Percentiles rank a stretch among this genome's conserved stretches.
phyloP scores from a whole-genome alignment of 2,329 filamentous ascomycete species.

The Xylaria multiplex region DNA sequence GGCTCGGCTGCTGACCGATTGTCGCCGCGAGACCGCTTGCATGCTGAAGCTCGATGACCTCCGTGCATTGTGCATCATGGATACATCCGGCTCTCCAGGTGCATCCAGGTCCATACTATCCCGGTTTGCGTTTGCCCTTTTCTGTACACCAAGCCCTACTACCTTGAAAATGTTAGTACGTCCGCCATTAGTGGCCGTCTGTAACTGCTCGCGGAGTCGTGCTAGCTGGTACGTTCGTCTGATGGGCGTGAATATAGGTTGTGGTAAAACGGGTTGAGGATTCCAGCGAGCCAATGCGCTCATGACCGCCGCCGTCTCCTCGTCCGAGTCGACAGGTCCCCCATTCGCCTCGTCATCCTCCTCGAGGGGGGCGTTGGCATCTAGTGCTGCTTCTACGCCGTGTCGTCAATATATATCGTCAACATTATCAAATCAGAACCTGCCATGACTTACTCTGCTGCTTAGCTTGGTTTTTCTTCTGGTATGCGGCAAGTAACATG shows the following conservation, averaged over 20 bases:
- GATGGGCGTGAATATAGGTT: constrained; percentile 69
- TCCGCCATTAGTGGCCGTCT: constrained; percentile 73
- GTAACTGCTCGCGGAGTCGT: constrained; percentile 71
- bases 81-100: constrained; percentile 65
- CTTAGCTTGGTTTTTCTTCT: constrained; percentile 98
- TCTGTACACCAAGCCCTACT: constrained; percentile 65
- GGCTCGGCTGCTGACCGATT: constrained; percentile 60
- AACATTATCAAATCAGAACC: neutral
- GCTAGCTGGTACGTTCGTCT: constrained; percentile 71
- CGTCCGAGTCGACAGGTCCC: constrained; percentile 89
- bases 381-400: constrained; percentile 82
- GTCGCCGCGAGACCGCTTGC: constrained; percentile 55
- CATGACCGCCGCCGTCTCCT: constrained; percentile 93
- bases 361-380: constrained; percentile 89
- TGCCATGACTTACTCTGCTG: constrained; percentile 79
- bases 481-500: constrained; percentile 86
- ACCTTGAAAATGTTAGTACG: constrained; percentile 73
- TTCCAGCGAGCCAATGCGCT: constrained; percentile 77
- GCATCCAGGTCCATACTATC: constrained; percentile 60
- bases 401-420: constrained; percentile 31
- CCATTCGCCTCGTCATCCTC: constrained; percentile 84
- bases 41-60: constrained; percentile 60
- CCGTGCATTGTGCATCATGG: constrained; percentile 52
- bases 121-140: constrained; percentile 61
- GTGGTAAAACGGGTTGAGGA: constrained; percentile 79